Evolutionary conservation across 2,329 filamentous ascomycete genomes (phyloP), one percentile per base, ranked within the genome.

Genomic region (Podosphaera aphanis): DNA sequence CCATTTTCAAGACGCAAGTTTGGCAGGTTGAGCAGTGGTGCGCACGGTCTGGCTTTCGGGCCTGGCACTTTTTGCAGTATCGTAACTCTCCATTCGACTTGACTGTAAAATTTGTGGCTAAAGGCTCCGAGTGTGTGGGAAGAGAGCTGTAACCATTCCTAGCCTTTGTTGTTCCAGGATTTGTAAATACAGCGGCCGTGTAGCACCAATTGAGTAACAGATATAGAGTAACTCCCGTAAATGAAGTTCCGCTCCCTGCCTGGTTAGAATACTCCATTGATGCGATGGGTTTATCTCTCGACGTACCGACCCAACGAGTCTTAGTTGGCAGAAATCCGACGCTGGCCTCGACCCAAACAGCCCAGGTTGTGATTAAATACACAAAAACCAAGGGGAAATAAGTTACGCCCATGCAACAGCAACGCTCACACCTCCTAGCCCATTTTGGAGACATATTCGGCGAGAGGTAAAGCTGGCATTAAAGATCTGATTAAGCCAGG

Each of bases 21-120:
- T 79, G 76, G 64, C 90, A 98, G 3, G 85, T 92, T 10, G 84
- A 93, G 69, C 90, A 98, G 66, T 98, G 90, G 62, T 98, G 90
- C 27, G 88, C 77, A 49, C 90, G 83, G 64, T 98, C 90, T 37
- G 90, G 90, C 66, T 98, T 98, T 51, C 82, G 75, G 45, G 79
- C 79, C 64, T 92, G 83, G 62, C 90, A 98, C 65, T 98, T 98
- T 65, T 95, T 95, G 70, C 90, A 98, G 66, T 80, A 95, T 46
- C 90, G 75, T 45, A 81, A 65, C 56, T 82, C 81, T 55, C 90
- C 90, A 37, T 83, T 85, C 47, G 83, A 79, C 63, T 90, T 98
- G 58, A 94, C 90, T 1, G 88, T 95, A 57, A 93, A 81, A 33
- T 80, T 81, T 7, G 81, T 79, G 47, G 77, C 70, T 52, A 60